Evolutionary conservation across 495 filamentous ascomycete species (phyloP).

Genomic region (Tuber borchii): DNA sequence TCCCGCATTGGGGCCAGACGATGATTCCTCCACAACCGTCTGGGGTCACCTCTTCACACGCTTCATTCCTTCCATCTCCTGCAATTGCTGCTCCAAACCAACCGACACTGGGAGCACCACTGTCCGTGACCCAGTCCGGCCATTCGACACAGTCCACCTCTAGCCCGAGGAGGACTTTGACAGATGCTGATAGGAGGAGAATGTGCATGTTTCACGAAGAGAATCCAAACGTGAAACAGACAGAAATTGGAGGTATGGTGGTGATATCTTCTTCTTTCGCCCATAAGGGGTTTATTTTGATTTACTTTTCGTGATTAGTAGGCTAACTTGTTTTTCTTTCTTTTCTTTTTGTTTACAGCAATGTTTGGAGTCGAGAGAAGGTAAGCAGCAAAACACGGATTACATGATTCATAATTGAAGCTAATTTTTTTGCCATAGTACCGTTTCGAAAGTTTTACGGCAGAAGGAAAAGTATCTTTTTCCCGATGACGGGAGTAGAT

Average conservation of each 20-base stretch:
- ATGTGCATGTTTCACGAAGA: slow-evolving; percentile 98
- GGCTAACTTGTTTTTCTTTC: slow-evolving; percentile 28
- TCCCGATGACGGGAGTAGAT: slow-evolving; percentile 76
- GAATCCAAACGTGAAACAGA: slow-evolving; percentile 91
- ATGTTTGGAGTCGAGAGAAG: slow-evolving; percentile 98
- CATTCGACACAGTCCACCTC: slow-evolving; percentile 46
- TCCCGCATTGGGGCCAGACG: slow-evolving; percentile 39
- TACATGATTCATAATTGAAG: slow-evolving; percentile 1
- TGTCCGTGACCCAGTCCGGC: slow-evolving; percentile 46
- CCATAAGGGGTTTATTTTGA: slow-evolving; percentile 7
- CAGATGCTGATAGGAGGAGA: slow-evolving; percentile 78
- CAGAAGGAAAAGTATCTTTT: slow-evolving; percentile 96
- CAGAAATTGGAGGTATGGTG: slow-evolving; percentile 82
- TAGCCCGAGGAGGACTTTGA: slow-evolving; percentile 80
- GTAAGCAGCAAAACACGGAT: slow-evolving; percentile 50
- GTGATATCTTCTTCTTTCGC: slow-evolving; percentile 10
- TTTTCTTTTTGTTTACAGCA: slow-evolving; percentile 48
- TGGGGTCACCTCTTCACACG: slow-evolving; percentile 20
- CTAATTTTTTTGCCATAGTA: slow-evolving; percentile 53
- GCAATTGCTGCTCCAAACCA: slow-evolving; percentile 50
- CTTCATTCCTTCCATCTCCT: slow-evolving; percentile 32
- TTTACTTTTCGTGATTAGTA: slow-evolving; percentile 20
- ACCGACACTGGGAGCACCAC: slow-evolving; percentile 49
- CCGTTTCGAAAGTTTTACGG: slow-evolving; percentile 93
- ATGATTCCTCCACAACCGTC: slow-evolving; percentile 26